Evolutionary conservation across 2,329 filamentous ascomycete species (phyloP), one percentile per base, ranked within the genome.

Genomic region (Mariannaea sp.): DNA sequence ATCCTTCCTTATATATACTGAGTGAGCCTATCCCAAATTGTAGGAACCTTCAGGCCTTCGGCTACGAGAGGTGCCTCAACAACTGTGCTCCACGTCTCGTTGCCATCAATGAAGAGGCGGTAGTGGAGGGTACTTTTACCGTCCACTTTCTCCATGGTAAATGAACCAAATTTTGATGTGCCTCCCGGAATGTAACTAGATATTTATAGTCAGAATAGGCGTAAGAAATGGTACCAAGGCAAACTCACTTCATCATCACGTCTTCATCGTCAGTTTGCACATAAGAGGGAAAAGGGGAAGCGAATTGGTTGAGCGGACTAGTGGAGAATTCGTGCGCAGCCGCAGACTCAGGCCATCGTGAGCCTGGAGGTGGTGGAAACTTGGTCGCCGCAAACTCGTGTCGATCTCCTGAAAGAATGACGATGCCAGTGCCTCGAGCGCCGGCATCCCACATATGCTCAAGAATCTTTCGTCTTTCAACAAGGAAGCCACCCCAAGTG

Each of bases 311-410:
- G 45, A 99, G 71, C 0, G 94, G 94, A 49, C 90, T 94, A 1
- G 89, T 92, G 19, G 90, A 94, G 72, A 97, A 97, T 71, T 99
- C 94, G 65, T 96, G 88, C 0, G 95, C 89, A 0, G 86, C 80
- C 1, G 84, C 82, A 35, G 73, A 80, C 42, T 83, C 74, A 0
- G 83, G 78, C 86, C 87, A 90, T 46, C 72, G 82, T 42, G 84
- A 83, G 58, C 75, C 79, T 46, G 62, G 77, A 57, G 79, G 84
- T n/a, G 81, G 85, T 13, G 79, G 87, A 74, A 88, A 88, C 42
- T 87, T 85, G 0, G 93, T 97, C 0, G 93, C 92, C 2, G 90
- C 94, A 70, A 97, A 97, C 71, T 99, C 94, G 68, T 99, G 94
- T n/a, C 94, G 81, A 67, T 99, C 94, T 1, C 94, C 94, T 13